Base-by-base conservation (phyloP, 305 asterid species). In the Fraxinus floribunda region DNA sequence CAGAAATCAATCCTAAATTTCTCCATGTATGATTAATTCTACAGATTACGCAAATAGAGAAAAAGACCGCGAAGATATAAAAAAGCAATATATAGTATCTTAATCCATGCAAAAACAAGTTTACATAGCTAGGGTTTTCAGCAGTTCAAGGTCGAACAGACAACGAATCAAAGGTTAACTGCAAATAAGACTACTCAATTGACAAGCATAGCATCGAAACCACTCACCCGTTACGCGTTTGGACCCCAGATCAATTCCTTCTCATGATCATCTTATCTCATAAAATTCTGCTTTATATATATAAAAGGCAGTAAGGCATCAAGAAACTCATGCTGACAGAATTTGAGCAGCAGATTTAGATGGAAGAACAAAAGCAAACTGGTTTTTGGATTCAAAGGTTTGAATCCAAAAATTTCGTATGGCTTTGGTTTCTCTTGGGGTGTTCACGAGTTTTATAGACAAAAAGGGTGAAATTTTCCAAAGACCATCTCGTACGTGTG, bases 151-250 rank as follows among this genome's bases (percentile, higher is more conserved):
- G 81, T 78, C 81, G 81, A 78, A 78, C 81, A 55, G 81, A 78
- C 81, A 78, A 78, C 74, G 81, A 78, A 78, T 30, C 81, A 78
- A 57, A 78, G 81, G 81, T 57, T 57, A 57, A 78, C 29, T 38
- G 74, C 74, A 57, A 49, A 44, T 4, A 34, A n/a, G 81, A 78
- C 55, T 78, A 73, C 73, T 78, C 32, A 57, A 57, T 78, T 78
- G 81, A 78, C 74, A 78, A 78, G 81, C 11, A 30, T 29, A 55
- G 81, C 81, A 78, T 55, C 52, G 52, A 78, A 78, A 78, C 55
- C 81, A 78, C 81, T 55, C 74, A 78, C 81, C 81, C 3, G 39
- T 5, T 24, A 20, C 30, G 1, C 64, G 15, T 20, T n/a, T 7
- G 30, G 29, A 62, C 15, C 62, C 62, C 20, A n/a, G 7, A 52